phyloP scores from a whole-genome alignment of 1,139 yeast species.

The Diutina catenulata region DNA sequence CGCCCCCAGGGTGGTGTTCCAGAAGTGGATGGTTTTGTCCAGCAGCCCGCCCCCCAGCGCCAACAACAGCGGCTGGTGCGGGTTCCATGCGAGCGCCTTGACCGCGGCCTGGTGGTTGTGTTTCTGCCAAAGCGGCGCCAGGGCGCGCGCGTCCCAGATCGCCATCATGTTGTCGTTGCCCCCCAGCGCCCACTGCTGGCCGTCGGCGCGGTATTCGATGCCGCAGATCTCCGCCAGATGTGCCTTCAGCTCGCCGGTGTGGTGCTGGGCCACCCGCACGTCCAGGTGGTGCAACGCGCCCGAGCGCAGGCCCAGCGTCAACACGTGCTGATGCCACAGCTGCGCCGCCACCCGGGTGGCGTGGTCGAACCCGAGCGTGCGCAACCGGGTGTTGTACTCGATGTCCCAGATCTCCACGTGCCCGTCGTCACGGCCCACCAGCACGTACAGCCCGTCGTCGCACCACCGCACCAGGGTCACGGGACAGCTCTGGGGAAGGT shows the following conservation, averaged over 20 bases:
- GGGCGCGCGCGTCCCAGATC: conserved; percentile 83
- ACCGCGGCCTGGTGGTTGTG: conserved; percentile 88
- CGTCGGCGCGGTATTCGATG: conserved; percentile 74
- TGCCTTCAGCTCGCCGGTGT: conserved; percentile 39
- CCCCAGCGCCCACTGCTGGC: conserved; percentile 79
- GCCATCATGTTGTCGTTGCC: conserved; percentile 92
- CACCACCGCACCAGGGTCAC: conserved; percentile 87
- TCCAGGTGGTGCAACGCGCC: conserved; percentile 87
- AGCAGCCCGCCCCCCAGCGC: conserved; percentile 97
- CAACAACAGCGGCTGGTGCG: conserved; percentile 66
- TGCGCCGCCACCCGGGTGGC: conserved; percentile 73
- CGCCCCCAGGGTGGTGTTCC: conserved; percentile 91
- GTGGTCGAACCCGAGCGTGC: conserved; percentile 54
- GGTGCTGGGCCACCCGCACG: conserved; percentile 78
- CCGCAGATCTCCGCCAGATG: conserved; percentile 95
- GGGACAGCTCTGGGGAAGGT: conserved; percentile 35
- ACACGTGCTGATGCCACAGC: conserved; percentile 73
- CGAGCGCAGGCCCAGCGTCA: conserved; percentile 74
- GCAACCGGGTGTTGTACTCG: conserved; percentile 57
- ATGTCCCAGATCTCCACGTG: conserved; percentile 90
- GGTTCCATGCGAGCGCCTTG: conserved; percentile 94
- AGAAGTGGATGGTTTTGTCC: conserved; percentile 83
- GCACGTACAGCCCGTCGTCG: conserved; percentile 77
- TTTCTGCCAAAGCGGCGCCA: conserved; percentile 43
- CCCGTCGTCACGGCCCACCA: conserved; percentile 82